Evolutionary conservation across 2,329 filamentous ascomycete species (phyloP), one percentile per base, ranked within the genome.

Genomic region (Trematosphaeria pertusa): DNA sequence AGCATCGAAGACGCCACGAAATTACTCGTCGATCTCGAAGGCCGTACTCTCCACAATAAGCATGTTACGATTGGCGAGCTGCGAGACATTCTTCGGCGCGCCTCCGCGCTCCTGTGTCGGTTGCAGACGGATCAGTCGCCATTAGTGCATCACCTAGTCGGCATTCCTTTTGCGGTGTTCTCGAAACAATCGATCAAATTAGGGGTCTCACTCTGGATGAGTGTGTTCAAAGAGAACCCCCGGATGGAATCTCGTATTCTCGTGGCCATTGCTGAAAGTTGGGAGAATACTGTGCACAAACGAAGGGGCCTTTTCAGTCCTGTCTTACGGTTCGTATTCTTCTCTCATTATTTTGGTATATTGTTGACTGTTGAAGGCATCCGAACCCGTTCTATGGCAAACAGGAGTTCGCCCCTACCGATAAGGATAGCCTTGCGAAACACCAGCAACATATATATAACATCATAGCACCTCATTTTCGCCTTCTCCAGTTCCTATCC

Each of bases 111-210:
- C 12, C 81, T 99, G 5, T 97, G 92, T 70, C 85, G 88, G 44
- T 87, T 85, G 55, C 82, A 85, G 50, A 83, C 82, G 34, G 87
- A 91, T 52, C 87, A 92, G 65, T 87, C 87, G 46, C 84, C 88
- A 1, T 87, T 97, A 45, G 85, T 91, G 10, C 89, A 93, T 64
- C 88, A 95, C 64, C 81, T 99, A 12, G 93, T 99, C 52, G 87
- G 85, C 58, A 94, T 99, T 50, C 95, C 94, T 0, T 99, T 99
- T 71, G 83, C 85, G 31, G 84, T 96, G 36, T 97, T 99, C 69
- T 95, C 88, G 4, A 96, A 96, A 69, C 89, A 96, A 64, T 94
- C 92, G 2, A 94, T 99, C 69, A 96, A 96, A 67, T 84, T 97
- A 39, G 95, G 94, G 5, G 88, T 97, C 26, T 97, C 94, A 3